Evolutionary conservation across 305 asterid species (phyloP).

Genomic region (Caryopteris hybrid): DNA sequence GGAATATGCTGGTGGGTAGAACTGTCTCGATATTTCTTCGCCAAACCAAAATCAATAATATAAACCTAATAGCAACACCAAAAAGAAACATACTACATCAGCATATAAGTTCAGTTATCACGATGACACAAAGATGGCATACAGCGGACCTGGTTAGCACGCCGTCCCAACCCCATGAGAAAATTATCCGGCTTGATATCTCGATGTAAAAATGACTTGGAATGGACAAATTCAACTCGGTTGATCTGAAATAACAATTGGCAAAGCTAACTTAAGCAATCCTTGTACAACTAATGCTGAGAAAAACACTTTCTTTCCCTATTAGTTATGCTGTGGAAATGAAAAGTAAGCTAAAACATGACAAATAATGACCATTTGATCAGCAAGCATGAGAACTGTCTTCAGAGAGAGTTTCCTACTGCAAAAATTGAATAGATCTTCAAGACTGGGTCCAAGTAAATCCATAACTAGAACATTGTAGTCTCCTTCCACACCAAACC

Average conservation of each 20-base stretch:
- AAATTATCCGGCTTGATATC: slow-evolving; percentile 98
- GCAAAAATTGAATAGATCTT: slow-evolving; percentile 75
- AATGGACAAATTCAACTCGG: slow-evolving; percentile 88
- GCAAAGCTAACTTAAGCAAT: slow-evolving; percentile 11
- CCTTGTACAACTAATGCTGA: neutral
- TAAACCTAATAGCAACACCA: slow-evolving; percentile 55
- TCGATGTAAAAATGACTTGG: slow-evolving; percentile 89
- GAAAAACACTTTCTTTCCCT: neutral
- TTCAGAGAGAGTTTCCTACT: slow-evolving; percentile 69
- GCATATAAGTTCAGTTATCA: slow-evolving; percentile 9
- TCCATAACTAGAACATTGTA: slow-evolving; percentile 76
- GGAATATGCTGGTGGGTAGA: slow-evolving; percentile 86
- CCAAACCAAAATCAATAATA: slow-evolving; percentile 86
- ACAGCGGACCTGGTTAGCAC: slow-evolving; percentile 79
- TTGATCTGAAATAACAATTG: slow-evolving; percentile 47
- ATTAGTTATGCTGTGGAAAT: neutral
- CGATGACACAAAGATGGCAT: slow-evolving; percentile 8
- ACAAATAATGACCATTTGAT: slow-evolving; percentile 59
- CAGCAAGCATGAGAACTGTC: slow-evolving; percentile 82
- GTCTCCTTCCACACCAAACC: slow-evolving; percentile 77
- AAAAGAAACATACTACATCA: slow-evolving; percentile 3
- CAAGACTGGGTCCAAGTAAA: slow-evolving; percentile 83
- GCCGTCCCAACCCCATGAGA: slow-evolving; percentile 96
- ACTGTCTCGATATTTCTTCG: slow-evolving; percentile 86
- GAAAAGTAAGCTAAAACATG: slow-evolving; percentile 10